These are phyloP conservation scores for Croton setiger DNA, from an alignment of 441 rosid species.

Conservation along the genomic window DNA sequence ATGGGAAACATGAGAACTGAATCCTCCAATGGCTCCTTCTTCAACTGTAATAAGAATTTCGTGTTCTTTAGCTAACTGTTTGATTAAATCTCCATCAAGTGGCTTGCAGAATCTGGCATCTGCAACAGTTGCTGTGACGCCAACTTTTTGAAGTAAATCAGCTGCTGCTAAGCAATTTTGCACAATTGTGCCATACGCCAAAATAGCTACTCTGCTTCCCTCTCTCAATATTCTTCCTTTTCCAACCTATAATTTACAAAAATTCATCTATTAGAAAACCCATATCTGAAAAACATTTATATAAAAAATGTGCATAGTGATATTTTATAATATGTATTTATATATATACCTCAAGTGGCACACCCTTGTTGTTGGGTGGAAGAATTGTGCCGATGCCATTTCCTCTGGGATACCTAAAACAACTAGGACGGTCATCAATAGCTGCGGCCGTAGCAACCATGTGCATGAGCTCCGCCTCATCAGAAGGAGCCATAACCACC, in stretches of 20 bases:
- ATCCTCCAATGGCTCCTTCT: conserved; percentile 69
- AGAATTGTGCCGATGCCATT: conserved; percentile 46
- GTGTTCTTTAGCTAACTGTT: conserved; percentile 41
- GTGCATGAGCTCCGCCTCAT: conserved; percentile 53
- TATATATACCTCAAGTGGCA: conserved; percentile 39
- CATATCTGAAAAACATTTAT: not conserved
- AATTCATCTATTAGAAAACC: not conserved
- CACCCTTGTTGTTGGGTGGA: conserved; percentile 51
- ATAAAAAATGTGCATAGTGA: no score
- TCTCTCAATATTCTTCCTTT: conserved; percentile 52
- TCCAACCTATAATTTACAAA: conserved; percentile 35
- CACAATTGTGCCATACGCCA: conserved; percentile 56
- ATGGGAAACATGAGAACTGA: conserved; percentile 55
- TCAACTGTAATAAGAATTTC: conserved; percentile 54
- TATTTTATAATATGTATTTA: not conserved
- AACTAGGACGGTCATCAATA: conserved; percentile 55
- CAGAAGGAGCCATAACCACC: conserved; percentile 73
- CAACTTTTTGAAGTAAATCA: conserved; percentile 28
- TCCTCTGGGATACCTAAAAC: conserved; percentile 61
- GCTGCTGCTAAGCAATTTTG: conserved; percentile 51
- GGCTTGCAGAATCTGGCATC: conserved; percentile 71
- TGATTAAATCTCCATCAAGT: conserved; percentile 40
- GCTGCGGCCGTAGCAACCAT: conserved; percentile 66
- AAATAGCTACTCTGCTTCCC: conserved; percentile 50
- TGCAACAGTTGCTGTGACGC: conserved; percentile 45